Percentiles rank a stretch among this genome's conserved stretches.
These are phyloP conservation scores for Colletotrichum sublineola DNA, from an alignment of 2,329 filamentous ascomycete genomes.

Conservation along the genomic window DNA sequence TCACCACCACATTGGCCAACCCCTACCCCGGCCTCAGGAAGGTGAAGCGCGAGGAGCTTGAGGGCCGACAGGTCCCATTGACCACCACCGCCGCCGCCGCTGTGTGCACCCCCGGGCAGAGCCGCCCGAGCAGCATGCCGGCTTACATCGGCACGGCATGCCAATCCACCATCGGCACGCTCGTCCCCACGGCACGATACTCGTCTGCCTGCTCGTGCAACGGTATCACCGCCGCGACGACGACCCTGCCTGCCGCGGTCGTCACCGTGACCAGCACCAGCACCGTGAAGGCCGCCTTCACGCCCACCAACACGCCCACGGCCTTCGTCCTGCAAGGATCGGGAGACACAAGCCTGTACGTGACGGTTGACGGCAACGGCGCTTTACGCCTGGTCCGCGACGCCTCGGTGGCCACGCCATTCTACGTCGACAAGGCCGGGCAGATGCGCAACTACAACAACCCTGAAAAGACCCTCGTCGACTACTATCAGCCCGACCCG, in stretches of 20 bases:
- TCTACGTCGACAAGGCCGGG: conserved; percentile 28
- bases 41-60: conserved; percentile 16
- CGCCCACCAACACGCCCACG: conserved; percentile 23
- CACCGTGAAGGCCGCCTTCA: conserved; percentile 45
- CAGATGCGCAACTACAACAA: conserved; percentile 24
- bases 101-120: conserved; percentile 21
- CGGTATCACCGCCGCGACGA: conserved; percentile 55
- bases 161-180: conserved; percentile 18
- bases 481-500: conserved; percentile 28
- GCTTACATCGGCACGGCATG: conserved; percentile 17
- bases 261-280: conserved; percentile 57
- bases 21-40: conserved; percentile 17
- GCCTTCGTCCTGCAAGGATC: conserved; percentile 14
- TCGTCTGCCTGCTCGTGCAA: conserved; percentile 60
- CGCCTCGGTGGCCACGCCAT: conserved; percentile 11
- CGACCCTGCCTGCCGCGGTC: conserved; percentile 54
- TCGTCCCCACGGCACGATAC: conserved; percentile 46
- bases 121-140: conserved; percentile 20
- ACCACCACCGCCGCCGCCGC: background rate
- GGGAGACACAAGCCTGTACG: conserved; percentile 7
- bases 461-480: conserved; percentile 15
- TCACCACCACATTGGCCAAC: conserved; percentile 27
- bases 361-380: background rate
- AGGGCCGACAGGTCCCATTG: conserved; percentile 5
- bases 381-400: conserved; percentile 21